A percentile compares a stretch with the other conserved stretches of the same genome.
Conservation (phyloP, 1,284 basidiomycete genomes). For the Cystobasidium sp. region DNA sequence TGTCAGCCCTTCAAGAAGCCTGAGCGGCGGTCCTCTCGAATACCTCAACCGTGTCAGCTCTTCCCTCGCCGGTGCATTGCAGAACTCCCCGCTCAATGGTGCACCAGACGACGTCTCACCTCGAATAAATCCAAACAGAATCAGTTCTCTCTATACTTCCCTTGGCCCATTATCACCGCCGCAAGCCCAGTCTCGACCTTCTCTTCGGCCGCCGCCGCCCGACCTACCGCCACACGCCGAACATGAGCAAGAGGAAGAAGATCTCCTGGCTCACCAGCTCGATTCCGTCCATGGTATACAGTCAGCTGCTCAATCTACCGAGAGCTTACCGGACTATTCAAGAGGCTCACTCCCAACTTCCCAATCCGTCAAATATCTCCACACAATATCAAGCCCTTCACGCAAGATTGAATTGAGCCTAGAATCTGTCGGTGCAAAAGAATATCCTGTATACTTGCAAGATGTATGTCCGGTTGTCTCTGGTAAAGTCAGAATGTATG, state of each 20-base stretch:
- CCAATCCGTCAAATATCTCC: slow-evolving; percentile 27
- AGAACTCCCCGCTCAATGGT: slow-evolving; percentile 28
- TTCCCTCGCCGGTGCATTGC: slow-evolving; percentile 21
- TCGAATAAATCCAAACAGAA: not conserved
- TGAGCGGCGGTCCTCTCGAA: slow-evolving; percentile 19
- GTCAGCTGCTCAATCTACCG: slow-evolving; percentile 21
- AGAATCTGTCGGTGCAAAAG: slow-evolving; percentile 34
- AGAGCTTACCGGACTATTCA: slow-evolving; percentile 33
- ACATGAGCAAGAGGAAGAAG: not conserved
- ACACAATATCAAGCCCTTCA: slow-evolving; percentile 14
- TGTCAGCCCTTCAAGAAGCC: slow-evolving; percentile 8
- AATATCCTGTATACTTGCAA: slow-evolving; percentile 37
- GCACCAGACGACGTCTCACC: slow-evolving; percentile 17
- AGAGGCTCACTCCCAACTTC: not conserved
- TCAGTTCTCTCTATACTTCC: slow-evolving; percentile 9
- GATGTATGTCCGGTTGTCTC: slow-evolving; percentile 16
- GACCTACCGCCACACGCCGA: not conserved
- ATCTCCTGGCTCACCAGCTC: slow-evolving; percentile 13
- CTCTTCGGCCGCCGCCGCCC: not conserved
- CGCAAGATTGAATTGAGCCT: slow-evolving; percentile 28
- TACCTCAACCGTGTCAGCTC: slow-evolving; percentile 26
- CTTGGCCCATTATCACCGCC: slow-evolving; percentile 11
- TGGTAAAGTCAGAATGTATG: slow-evolving; percentile 24
- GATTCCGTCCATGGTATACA: slow-evolving; percentile 13
- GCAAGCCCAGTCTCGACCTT: not conserved